Evolutionary conservation across 371 early-diverging fungal genomes (phyloP).

Genomic region (Apophysomyces trapeziformis): DNA sequence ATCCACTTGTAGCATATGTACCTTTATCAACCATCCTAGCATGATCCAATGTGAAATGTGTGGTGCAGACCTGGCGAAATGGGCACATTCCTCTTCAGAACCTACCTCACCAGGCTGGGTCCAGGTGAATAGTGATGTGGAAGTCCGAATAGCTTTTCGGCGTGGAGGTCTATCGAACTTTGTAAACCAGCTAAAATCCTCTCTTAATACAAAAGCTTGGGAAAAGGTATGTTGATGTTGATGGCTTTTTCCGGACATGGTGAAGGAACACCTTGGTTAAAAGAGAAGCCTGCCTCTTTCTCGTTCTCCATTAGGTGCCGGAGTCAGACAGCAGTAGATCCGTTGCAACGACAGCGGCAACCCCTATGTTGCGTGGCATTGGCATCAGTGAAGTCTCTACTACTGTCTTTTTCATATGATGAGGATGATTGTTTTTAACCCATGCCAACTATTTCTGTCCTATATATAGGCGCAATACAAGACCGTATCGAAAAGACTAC

Average conservation of each 20-base stretch:
- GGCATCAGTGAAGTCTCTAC: conserved; percentile 44
- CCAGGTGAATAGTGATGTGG: conserved; percentile 13
- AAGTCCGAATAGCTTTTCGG: conserved; percentile 80
- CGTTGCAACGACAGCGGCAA: conserved; percentile 11
- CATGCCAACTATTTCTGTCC: neutral
- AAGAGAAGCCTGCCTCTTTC: neutral
- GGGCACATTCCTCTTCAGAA: conserved; percentile 28
- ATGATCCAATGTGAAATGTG: conserved; percentile 84
- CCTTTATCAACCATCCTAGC: conserved; percentile 85
- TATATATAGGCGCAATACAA: conserved; percentile 70
- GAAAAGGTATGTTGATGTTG: conserved; percentile 36
- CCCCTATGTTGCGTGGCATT: conserved; percentile 27
- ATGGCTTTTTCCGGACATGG: too few species aligned
- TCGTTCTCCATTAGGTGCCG: neutral
- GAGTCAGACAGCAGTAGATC: neutral
- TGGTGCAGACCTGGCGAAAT: conserved; percentile 56
- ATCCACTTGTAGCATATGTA: conserved; percentile 73
- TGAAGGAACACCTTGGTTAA: neutral
- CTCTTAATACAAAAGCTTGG: conserved; percentile 69
- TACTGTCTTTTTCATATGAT: neutral
- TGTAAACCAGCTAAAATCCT: conserved; percentile 59
- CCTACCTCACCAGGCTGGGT: conserved; percentile 2
- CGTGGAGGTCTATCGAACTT: conserved; percentile 70
- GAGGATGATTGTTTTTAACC: neutral
- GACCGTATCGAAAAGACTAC: conserved; percentile 68